Conservation (phyloP, 306 rosid genomes). For the Rosa persica region DNA sequence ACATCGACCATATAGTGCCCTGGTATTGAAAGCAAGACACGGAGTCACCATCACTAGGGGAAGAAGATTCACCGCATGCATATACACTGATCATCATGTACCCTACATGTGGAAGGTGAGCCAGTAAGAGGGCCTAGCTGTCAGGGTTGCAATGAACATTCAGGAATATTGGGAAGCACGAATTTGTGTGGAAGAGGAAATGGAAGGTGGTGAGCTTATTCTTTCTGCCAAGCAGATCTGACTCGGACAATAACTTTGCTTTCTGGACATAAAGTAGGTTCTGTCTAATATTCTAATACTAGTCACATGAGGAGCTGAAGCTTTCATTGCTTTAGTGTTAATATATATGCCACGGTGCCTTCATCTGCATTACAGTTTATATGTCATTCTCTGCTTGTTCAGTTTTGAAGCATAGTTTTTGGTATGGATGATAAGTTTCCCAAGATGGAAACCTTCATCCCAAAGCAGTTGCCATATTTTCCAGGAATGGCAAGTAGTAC, state of each 20-base stretch:
- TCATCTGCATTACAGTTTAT: conserved; percentile 36
- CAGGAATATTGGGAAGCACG: conserved; percentile 49
- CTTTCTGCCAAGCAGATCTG: conserved; percentile 37
- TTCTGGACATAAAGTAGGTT: conserved; percentile 45
- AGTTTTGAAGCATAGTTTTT: conserved; percentile 15
- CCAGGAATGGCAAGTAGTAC: conserved; percentile 39
- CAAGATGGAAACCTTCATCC: conserved; percentile 54
- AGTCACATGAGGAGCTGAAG: conserved; percentile 42
- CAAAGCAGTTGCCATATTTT: conserved; percentile 48
- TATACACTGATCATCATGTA: conserved; percentile 13
- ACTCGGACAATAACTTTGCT: conserved; percentile 38
- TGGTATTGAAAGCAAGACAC: conserved; percentile 24
- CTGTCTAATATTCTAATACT: conserved; percentile 36
- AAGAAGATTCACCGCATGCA: conserved; percentile 32
- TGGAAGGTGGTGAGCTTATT: conserved; percentile 41
- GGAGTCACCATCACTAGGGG: conserved; percentile 31
- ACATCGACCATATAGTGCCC: conserved; percentile 27
- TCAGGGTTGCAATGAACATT: conserved; percentile 36
- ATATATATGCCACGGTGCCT: conserved; percentile 32
- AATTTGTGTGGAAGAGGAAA: conserved; percentile 25
- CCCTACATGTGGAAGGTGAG: conserved; percentile 38
- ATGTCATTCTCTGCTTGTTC: conserved; percentile 28
- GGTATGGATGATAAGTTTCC: conserved; percentile 59
- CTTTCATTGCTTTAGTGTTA: neutral
- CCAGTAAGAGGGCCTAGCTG: conserved; percentile 46